Percentiles rank a stretch among this genome's conserved stretches.
phyloP scores from a whole-genome alignment of 2,329 filamentous ascomycete genomes.

The Acrocalymma vagum region DNA sequence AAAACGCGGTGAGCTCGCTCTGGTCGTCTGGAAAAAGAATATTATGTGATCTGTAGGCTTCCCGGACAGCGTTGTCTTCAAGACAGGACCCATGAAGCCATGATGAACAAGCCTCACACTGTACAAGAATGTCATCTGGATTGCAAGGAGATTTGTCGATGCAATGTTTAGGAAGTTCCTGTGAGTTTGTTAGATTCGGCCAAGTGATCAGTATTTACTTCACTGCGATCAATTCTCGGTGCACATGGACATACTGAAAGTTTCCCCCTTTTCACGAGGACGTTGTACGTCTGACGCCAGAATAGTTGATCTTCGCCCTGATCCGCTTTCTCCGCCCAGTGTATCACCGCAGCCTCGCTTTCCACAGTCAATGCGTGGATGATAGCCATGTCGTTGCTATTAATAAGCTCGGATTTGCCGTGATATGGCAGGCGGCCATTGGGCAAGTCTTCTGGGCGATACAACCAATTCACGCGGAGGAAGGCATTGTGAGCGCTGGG shows the following conservation, averaged over 20 bases:
- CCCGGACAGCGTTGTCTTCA: constrained; percentile 23
- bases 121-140: constrained; percentile 52
- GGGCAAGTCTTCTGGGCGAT: constrained; percentile 76
- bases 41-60: constrained; percentile 11
- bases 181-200: constrained; percentile 2
- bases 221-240: neutral
- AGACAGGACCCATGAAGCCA: constrained; percentile 55
- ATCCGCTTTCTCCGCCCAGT: constrained; percentile 76
- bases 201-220: too few species aligned
- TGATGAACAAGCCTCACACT: constrained; percentile 50
- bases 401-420: constrained; percentile 72
- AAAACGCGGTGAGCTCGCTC: constrained; percentile 7
- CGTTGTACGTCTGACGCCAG: constrained; percentile 55
- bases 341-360: constrained; percentile 66
- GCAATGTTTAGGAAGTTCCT: constrained; percentile 49
- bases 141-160: constrained; percentile 50
- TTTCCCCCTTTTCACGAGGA: constrained; percentile 19
- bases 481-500: constrained; percentile 80
- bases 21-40: constrained; percentile 2
- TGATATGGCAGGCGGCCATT: constrained; percentile 73
- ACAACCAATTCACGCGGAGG: constrained; percentile 79
- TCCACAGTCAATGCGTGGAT: constrained; percentile 77
- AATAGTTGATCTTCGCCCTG: constrained; percentile 45
- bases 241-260: constrained; percentile 50
- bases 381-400: constrained; percentile 80